phyloP scores from a whole-genome alignment of 352 stramenopile genomes.

The Stephanocyclus meneghinianus region DNA sequence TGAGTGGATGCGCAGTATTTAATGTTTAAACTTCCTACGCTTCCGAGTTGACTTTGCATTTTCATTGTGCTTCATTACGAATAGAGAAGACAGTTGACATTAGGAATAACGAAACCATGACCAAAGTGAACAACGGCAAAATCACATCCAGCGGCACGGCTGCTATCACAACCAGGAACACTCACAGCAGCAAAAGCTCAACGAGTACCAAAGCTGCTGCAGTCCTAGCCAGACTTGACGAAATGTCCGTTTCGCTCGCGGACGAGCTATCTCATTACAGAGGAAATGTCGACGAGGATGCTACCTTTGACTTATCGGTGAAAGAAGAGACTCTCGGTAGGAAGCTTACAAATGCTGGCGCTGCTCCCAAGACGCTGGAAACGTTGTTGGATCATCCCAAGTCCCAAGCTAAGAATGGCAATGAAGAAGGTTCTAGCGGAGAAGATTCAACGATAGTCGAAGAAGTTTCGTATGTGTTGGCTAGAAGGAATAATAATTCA shows the following conservation, averaged over 20 bases:
- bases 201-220: neutral
- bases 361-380: neutral
- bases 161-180: neutral
- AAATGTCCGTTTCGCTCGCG: constrained; percentile 3
- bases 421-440: neutral
- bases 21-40: neutral
- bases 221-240: constrained; percentile 9
- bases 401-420: neutral
- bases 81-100: no score
- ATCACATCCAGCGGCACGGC: neutral
- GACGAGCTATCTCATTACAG: constrained; percentile 1
- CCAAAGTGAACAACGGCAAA: constrained; percentile 12
- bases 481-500: neutral
- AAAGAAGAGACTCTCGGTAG: neutral
- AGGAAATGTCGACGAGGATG: constrained; percentile 4
- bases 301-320: neutral
- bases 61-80: no score
- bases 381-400: neutral
- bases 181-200: neutral
- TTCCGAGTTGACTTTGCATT: no score
- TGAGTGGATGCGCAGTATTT: neutral
- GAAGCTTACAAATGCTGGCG: neutral
- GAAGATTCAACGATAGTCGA: constrained; percentile 4
- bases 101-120: neutral
- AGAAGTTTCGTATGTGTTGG: constrained; percentile 9